phyloP scores from a whole-genome alignment of 768 basidiomycete genomes.

The Lanmaoa rubissima region DNA sequence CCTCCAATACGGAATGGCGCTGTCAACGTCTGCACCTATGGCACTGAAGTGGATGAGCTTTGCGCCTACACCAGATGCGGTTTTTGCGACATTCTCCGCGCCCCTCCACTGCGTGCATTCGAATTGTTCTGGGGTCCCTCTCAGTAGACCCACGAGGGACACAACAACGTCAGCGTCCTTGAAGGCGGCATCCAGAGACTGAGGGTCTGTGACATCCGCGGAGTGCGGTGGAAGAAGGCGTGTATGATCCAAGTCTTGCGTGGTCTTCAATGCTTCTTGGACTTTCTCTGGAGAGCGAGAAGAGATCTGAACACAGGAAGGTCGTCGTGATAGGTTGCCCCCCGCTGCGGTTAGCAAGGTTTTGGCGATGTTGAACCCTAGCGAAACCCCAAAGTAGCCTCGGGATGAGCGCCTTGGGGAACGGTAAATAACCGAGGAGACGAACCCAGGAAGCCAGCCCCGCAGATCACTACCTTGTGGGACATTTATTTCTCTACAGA shows the following conservation, averaged over 20 bases:
- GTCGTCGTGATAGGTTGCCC: conserved; percentile 16
- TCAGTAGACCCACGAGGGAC: conserved; percentile 68
- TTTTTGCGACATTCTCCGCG: conserved; percentile 60
- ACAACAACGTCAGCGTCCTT: conserved; percentile 55
- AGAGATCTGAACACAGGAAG: conserved; percentile 48
- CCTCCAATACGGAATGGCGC: conserved; percentile 55
- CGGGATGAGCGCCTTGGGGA: not conserved
- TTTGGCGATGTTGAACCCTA: conserved; percentile 61
- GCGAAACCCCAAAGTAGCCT: not conserved
- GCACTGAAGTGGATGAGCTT: conserved; percentile 68
- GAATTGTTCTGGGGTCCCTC: conserved; percentile 55
- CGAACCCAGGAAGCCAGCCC: conserved; percentile 64
- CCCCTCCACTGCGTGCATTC: conserved; percentile 63
- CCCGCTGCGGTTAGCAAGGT: conserved; percentile 39
- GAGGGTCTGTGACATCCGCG: conserved; percentile 52
- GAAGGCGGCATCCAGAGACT: conserved; percentile 48
- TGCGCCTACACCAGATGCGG: conserved; percentile 50
- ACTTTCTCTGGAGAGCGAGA: conserved; percentile 55
- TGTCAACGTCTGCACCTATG: conserved; percentile 65
- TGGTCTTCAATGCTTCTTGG: conserved; percentile 32
- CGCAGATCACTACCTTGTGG: conserved; percentile 46
- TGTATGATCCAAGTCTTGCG: conserved; percentile 31
- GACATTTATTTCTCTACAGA: conserved; percentile 13
- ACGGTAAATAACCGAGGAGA: conserved; percentile 5
- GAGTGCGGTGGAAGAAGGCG: conserved; percentile 41